phyloP scores from a whole-genome alignment of 805 yeast genomes.

The Citeromyces matritensis region DNA sequence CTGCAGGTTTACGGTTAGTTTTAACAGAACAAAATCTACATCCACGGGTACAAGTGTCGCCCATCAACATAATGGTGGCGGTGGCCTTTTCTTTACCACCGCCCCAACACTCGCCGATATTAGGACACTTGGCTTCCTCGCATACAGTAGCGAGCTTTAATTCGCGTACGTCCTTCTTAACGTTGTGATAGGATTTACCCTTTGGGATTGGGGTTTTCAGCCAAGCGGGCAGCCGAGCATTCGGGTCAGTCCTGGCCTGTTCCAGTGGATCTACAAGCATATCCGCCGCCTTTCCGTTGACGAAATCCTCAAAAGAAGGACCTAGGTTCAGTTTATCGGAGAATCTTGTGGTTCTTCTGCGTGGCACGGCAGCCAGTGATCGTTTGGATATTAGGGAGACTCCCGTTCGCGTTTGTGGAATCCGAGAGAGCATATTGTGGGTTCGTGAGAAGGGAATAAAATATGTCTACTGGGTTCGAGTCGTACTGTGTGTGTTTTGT shows the following conservation, averaged over 20 bases:
- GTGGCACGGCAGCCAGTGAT: constrained; percentile 9
- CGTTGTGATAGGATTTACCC: constrained; percentile 68
- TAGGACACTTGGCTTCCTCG: constrained; percentile 99
- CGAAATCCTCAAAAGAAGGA: constrained; percentile 87
- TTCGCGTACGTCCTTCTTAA: constrained; percentile 80
- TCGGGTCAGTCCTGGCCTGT: constrained; percentile 51
- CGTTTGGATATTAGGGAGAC: background rate
- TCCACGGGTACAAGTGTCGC: constrained; percentile 99
- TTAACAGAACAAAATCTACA: constrained; percentile 96
- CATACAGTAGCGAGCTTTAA: constrained; percentile 89
- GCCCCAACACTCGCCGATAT: constrained; percentile 99
- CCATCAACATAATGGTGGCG: constrained; percentile 94
- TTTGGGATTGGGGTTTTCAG: constrained; percentile 93
- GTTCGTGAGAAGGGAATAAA: too few relatives aligned
- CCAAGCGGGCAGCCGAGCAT: constrained; percentile 81
- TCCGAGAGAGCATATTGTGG: too few relatives aligned
- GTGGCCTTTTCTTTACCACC: constrained; percentile 90
- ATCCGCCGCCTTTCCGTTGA: constrained; percentile 66
- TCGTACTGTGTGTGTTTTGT: too few relatives aligned
- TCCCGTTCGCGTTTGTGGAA: too few relatives aligned
- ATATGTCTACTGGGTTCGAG: too few relatives aligned
- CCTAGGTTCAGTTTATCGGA: constrained; percentile 65
- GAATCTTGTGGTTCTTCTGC: constrained; percentile 43
- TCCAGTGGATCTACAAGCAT: constrained; percentile 62
- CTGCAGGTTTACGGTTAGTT: constrained; percentile 74